These are phyloP conservation scores for Pseudogymnoascus sp. DNA, from an alignment of 2,329 filamentous ascomycete species.

Conservation along the genomic window DNA sequence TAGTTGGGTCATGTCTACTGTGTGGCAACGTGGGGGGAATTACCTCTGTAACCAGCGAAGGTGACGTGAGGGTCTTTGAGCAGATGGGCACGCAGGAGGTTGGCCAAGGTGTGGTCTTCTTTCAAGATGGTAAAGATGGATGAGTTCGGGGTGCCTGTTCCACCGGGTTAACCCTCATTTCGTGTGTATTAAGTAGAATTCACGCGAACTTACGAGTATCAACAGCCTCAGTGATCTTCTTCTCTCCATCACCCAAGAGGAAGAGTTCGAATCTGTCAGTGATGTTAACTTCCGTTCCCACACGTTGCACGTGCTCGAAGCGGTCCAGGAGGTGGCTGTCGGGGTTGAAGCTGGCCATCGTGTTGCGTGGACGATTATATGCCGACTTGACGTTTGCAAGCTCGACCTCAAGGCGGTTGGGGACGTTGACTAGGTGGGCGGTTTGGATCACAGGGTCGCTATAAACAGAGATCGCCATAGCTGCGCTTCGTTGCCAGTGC, in stretches of 20 bases:
- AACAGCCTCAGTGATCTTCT: constrained; percentile 81
- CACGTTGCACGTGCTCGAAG: constrained; percentile 2
- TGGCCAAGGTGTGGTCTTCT: constrained; percentile 92
- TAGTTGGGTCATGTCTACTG: background rate
- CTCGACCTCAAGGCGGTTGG: background rate
- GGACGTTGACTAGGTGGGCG: background rate
- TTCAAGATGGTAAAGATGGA: constrained; percentile 93
- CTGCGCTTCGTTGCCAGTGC: background rate
- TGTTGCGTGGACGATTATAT: constrained; percentile 10
- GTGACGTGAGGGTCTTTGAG: constrained; percentile 75
- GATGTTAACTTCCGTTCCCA: constrained; percentile 21
- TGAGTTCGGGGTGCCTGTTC: constrained; percentile 79
- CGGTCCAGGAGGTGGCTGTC: background rate
- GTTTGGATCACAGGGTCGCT: background rate
- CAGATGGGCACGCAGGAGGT: constrained; percentile 78
- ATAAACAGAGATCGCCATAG: background rate
- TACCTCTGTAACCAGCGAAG: constrained; percentile 88
- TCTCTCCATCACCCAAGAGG: constrained; percentile 77
- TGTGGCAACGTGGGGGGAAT: constrained; percentile 33
- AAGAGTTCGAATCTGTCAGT: constrained; percentile 80
- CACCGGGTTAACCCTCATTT: constrained; percentile 5
- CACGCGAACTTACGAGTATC: constrained; percentile 67
- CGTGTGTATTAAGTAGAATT: constrained; percentile 10
- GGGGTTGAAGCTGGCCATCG: background rate
- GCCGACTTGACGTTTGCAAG: background rate